Evolutionary conservation across 2,329 filamentous ascomycete genomes (phyloP), one percentile per base, ranked within the genome.

Genomic region (Xylaria sp.): DNA sequence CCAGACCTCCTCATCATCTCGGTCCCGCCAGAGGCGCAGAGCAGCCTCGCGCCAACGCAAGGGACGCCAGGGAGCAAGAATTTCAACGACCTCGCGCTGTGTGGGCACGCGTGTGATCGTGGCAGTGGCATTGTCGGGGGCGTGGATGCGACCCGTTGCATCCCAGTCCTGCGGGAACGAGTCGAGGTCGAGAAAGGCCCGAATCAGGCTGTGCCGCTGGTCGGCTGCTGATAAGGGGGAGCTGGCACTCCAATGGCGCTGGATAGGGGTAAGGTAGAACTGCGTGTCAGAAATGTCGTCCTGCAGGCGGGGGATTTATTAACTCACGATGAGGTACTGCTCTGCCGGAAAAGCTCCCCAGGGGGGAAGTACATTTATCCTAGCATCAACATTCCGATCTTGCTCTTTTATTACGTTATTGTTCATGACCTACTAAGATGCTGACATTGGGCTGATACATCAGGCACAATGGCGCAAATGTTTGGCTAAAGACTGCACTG

Each of bases 51-150:
- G 31, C 51, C 51, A 55, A n/a, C 29, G 31, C 5, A 22, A 31
- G 4, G 51, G 51, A 6, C 51, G 31, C 51, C 38, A 55, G 9
- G 51, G 51, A 42, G 51, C 51, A 39, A 55, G 51, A 17, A 55
- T 55, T n/a, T 25, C 17, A 17, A 22, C 2, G 7, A 55, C 29
- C 51, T 55, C 29, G 17, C 51, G 51, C 31, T 11, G 51, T 17
- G 31, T 55, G 31, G 51, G 51, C 6, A 27, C 13, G 15, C 51
- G 51, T 22, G 51, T 11, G 38, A 42, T 55, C 6, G 38, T n/a
- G n/a, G n/a, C n/a, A 25, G 51, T 6, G 2, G 33, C 13, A 11
- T 15, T 38, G 13, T n/a, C n/a, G n/a, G n/a, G n/a, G n/a, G n/a
- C n/a, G n/a, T n/a, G n/a, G 15, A 42, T 39, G 51, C 51, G 51